Percentiles rank a stretch among this genome's conserved stretches.
These are phyloP conservation scores for Triticum timopheevii DNA, from an alignment of 176 grass and related monocot species.

Conservation along the genomic window DNA sequence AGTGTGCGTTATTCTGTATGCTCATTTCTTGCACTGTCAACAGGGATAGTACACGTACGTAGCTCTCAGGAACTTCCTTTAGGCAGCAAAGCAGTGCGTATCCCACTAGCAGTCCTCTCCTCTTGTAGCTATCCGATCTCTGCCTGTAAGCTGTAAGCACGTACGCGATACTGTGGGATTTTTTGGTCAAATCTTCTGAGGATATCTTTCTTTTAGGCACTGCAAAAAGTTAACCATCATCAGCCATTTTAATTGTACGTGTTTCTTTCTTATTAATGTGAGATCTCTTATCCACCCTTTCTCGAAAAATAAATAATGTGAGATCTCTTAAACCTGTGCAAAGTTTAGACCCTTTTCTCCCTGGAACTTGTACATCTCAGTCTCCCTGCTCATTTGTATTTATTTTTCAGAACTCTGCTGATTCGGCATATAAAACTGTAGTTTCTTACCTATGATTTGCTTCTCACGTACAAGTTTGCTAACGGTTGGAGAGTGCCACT, in stretches of 20 bases:
- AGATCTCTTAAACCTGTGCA: neutral
- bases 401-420: neutral
- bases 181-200: neutral
- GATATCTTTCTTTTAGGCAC: constrained; percentile 4
- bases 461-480: constrained; percentile 64
- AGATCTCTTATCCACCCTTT: neutral
- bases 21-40: neutral
- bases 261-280: constrained; percentile 20
- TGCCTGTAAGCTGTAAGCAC: constrained; percentile 13
- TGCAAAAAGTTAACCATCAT: neutral
- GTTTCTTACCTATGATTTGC: constrained; percentile 20
- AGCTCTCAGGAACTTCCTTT: neutral
- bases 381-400: neutral
- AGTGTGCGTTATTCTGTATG: neutral
- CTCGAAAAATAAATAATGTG: neutral
- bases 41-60: neutral
- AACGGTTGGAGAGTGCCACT: constrained; percentile 74
- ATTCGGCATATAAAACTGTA: neutral
- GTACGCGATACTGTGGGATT: neutral
- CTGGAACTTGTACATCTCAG: neutral
- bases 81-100: neutral
- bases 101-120: constrained; percentile 4
- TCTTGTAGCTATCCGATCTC: neutral
- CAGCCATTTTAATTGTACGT: neutral
- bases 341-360: neutral